Evolutionary conservation across 108 stramenopile species (phyloP), one percentile per base, ranked within the genome.

Genomic region (Discostella pseudostelligera): DNA sequence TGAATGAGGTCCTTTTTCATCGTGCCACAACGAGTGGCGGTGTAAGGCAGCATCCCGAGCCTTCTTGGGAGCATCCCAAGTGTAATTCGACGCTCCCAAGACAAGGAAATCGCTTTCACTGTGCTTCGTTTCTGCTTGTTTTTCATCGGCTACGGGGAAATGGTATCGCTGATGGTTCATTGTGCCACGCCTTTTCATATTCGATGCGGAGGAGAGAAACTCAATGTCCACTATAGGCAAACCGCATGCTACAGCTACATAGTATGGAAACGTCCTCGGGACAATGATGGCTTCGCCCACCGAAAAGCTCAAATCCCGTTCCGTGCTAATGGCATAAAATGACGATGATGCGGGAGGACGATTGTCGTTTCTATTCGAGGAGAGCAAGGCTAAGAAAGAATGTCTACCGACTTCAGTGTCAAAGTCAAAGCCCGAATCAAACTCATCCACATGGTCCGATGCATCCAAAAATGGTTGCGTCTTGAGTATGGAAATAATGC

Each of bases 241-340:
- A 39, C 81, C 81, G 60, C 59, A 63, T 37, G 81, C 78, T 37
- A 82, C 73, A 14, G 74, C 73, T 26, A 79, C 46, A 20, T 79
- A 70, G 55, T 79, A 82, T 21, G 24, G 28, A 51, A 82, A 79
- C 13, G 77, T 75, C 50, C 74, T 37, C 43, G 74, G 70, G 3
- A 82, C 69, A 14, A 82, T 49, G 35, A 60, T 65, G 5, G 69
- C 81, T 4, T 82, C 81, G 19, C 44, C n/a, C 60, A 26, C 39
- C 61, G 35, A 74, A 29, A 56, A 56, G 55, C 37, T 56, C 32
- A 1, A 0, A 32, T 82, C 81, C 19, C 39, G 54, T 19, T 79
- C 65, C 3, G 59, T 55, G 48, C 81, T 70, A 26, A 82, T 49
- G 32, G 65, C 74, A 61, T 67, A 77, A 43, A 28, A 76, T 0